phyloP scores from a whole-genome alignment of 2,329 filamentous ascomycete genomes.

The Dothideomycetes sp. region DNA sequence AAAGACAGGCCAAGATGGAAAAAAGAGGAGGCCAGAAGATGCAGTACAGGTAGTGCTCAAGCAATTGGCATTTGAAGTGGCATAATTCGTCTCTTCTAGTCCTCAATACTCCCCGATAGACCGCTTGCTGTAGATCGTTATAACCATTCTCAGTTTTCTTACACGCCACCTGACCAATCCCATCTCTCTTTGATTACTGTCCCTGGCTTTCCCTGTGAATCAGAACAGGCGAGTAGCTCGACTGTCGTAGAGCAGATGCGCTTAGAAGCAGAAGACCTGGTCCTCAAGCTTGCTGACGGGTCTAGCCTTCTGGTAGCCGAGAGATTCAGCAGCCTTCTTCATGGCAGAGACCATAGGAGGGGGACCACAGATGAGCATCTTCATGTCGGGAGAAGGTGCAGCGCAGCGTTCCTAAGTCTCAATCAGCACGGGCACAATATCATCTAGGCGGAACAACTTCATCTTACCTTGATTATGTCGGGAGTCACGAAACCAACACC shows the following conservation, averaged over 20 bases:
- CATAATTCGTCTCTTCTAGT: not conserved
- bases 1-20: constrained; percentile 43
- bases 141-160: constrained; percentile 6
- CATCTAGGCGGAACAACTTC: not conserved
- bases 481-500: constrained; percentile 90
- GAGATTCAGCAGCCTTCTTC: constrained; percentile 86
- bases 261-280: constrained; percentile 88
- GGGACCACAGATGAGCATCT: constrained; percentile 88
- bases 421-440: not conserved
- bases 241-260: not conserved
- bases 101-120: constrained; percentile 6
- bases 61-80: not conserved
- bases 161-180: no score
- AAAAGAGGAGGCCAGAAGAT: constrained; percentile 43
- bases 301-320: constrained; percentile 85
- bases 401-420: constrained; percentile 61
- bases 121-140: constrained; percentile 9
- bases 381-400: constrained; percentile 74
- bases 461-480: constrained; percentile 74
- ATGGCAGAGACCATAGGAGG: constrained; percentile 94
- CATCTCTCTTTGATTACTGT: no score
- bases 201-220: no score
- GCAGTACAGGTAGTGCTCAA: constrained; percentile 33
- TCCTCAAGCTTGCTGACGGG: constrained; percentile 97
- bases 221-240: no score